A percentile compares a stretch with the other conserved stretches of the same genome.
These are phyloP conservation scores for Cryphonectria japonica DNA, from an alignment of 2,329 filamentous ascomycete genomes.

Conservation along the genomic window DNA sequence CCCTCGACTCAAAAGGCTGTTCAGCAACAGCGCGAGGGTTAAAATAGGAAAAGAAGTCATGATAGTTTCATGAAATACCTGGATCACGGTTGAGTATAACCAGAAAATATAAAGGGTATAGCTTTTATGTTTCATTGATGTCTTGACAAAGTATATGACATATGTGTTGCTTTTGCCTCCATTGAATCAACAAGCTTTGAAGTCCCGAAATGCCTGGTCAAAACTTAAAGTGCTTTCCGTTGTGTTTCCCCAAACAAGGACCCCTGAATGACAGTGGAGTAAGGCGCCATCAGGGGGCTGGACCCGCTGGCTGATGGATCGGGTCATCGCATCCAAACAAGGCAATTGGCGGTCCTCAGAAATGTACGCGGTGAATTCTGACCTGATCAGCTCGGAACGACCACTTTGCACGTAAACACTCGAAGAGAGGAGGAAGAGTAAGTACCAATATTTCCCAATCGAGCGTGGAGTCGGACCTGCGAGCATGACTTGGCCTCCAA, in stretches of 20 bases:
- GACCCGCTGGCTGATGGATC: background rate
- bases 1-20: background rate
- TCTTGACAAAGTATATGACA: background rate
- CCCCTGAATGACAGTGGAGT: background rate
- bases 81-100: accelerated
- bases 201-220: background rate
- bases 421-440: background rate
- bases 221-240: background rate
- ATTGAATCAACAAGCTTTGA: background rate
- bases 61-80: background rate
- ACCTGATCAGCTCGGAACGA: background rate
- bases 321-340: background rate
- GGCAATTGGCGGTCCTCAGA: background rate
- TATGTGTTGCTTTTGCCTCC: background rate
- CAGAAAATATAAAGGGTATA: background rate
- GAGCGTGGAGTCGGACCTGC: background rate
- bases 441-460: background rate
- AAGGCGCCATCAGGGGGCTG: background rate
- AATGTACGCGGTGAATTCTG: background rate
- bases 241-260: constrained; percentile 9
- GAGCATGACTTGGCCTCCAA: background rate
- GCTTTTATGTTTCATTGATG: background rate
- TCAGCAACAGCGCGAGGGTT: background rate
- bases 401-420: background rate
- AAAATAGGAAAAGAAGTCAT: background rate